Evolutionary conservation across 768 basidiomycete genomes (phyloP).

Genomic region (Lactifluus hygrophoroides): DNA sequence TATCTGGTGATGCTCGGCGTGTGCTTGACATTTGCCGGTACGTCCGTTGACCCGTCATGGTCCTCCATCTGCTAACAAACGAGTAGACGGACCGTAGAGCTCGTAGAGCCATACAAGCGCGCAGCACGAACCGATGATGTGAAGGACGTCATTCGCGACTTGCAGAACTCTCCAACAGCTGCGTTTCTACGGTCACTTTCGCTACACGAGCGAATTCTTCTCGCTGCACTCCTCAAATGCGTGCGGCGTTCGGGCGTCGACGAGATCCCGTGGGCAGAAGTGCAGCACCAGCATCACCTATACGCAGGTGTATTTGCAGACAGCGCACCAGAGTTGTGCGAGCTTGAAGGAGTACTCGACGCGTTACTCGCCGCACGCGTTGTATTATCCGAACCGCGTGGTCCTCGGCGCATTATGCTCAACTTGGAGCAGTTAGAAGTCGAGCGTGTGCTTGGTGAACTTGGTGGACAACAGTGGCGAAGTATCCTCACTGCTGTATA

Average conservation of each 20-base stretch:
- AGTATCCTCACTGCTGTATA: conserved; percentile 32
- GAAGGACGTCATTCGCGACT: conserved; percentile 65
- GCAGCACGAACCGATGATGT: conserved; percentile 66
- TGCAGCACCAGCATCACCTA: conserved; percentile 66
- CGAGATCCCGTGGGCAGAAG: conserved; percentile 80
- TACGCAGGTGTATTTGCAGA: conserved; percentile 58
- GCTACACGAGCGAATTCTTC: conserved; percentile 82
- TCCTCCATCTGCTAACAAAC: neutral
- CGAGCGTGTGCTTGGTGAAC: conserved; percentile 74
- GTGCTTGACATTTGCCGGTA: conserved; percentile 90
- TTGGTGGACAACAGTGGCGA: conserved; percentile 65
- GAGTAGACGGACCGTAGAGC: conserved; percentile 72
- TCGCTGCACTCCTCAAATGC: conserved; percentile 76
- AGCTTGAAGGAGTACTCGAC: conserved; percentile 63
- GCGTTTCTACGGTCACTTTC: conserved; percentile 75
- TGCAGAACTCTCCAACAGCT: conserved; percentile 89
- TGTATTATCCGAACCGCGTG: conserved; percentile 57
- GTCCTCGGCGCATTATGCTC: conserved; percentile 66
- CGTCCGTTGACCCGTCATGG: conserved; percentile 17
- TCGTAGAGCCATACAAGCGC: conserved; percentile 43
- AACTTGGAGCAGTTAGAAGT: conserved; percentile 81
- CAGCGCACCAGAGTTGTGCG: conserved; percentile 49
- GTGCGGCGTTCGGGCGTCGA: conserved; percentile 77
- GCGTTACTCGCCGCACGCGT: conserved; percentile 73
- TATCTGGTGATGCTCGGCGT: conserved; percentile 90